Evolutionary conservation across 2,329 filamentous ascomycete species (phyloP), one percentile per base, ranked within the genome.

Genomic region (Aspergillus arachidicola): DNA sequence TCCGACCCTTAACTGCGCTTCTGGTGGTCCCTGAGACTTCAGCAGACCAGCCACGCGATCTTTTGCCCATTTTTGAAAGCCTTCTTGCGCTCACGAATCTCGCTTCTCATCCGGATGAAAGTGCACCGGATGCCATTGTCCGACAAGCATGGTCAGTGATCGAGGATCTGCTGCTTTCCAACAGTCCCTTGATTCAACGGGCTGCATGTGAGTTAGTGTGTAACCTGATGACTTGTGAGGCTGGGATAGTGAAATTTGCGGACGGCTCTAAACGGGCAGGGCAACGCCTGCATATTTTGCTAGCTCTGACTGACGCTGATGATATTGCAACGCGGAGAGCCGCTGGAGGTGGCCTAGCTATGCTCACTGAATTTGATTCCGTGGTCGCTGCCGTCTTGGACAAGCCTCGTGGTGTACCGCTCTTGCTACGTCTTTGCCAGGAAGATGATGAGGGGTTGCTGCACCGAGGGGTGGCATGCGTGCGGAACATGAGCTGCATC

Each of bases 31-130:
- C 91, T 57, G 85, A 88, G 5, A 80, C 82, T 1, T 75, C 79
- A 7, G 78, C 73, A 28, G 79, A 81, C 62, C 82, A 83, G 59
- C 86, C 87, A 1, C 87, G 90, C 58, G 91, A 97, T 75, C 86
- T 98, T 16, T 85, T 99, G 0, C 93, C 95, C 0, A 89, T 91
- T 0, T 99, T 98, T 69, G 95, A 99, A 78, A 86, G 91, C 0
- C 85, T 99, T 10, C 90, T 98, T 76, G 94, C 95, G 0, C 86
- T 99, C 41, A 98, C 95, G 0, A 99, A 99, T 71, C 86, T 99
- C 9, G 95, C 94, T 0, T 96, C 92, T 0, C 74, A 78, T 54
- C 75, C 81, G 21, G 76, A 82, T 65, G 71, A 72, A 59, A 71
- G 76, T 32, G 74, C 79, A 16, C 86, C 89, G 14, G 90, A 94